phyloP scores from a whole-genome alignment of 139 green algal species.

The Ulvella scutata region DNA sequence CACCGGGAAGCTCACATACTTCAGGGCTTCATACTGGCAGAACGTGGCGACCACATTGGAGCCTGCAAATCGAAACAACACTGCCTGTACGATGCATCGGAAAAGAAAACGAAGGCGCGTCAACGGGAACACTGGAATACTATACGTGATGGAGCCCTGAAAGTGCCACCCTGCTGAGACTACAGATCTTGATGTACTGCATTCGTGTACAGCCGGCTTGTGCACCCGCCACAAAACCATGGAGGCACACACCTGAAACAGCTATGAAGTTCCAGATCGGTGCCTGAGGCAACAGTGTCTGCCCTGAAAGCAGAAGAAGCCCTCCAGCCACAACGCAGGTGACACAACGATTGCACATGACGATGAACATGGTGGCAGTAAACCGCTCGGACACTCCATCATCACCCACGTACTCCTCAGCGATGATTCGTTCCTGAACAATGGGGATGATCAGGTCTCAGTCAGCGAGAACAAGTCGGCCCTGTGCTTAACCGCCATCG shows the following conservation, averaged over 20 bases:
- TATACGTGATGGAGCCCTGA: too few species aligned
- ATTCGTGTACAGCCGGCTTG: too few species aligned
- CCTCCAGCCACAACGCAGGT: constrained; percentile 40
- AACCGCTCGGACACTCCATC: constrained; percentile 55
- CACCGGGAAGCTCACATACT: constrained; percentile 89
- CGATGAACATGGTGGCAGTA: constrained; percentile 81
- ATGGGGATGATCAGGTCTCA: too few species aligned
- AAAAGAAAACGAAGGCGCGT: too few species aligned
- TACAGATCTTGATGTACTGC: too few species aligned
- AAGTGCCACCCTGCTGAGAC: too few species aligned
- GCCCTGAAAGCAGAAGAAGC: constrained; percentile 24
- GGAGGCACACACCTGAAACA: constrained; percentile 27
- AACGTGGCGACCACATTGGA: constrained; percentile 92
- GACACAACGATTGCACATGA: constrained; percentile 87
- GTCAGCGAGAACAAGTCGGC: too few species aligned
- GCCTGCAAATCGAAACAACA: constrained; percentile 16
- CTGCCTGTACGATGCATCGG: too few species aligned
- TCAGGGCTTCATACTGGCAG: constrained; percentile 97
- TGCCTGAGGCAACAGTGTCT: constrained; percentile 29
- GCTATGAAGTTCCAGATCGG: constrained; percentile 49
- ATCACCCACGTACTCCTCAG: constrained; percentile 21
- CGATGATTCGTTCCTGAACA: constrained; percentile 96
- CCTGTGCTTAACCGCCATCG: too few species aligned
- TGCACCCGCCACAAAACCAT: too few species aligned
- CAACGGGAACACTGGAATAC: too few species aligned